phyloP scores from a whole-genome alignment of 1,284 basidiomycete genomes.

The Lentinus polychrous region DNA sequence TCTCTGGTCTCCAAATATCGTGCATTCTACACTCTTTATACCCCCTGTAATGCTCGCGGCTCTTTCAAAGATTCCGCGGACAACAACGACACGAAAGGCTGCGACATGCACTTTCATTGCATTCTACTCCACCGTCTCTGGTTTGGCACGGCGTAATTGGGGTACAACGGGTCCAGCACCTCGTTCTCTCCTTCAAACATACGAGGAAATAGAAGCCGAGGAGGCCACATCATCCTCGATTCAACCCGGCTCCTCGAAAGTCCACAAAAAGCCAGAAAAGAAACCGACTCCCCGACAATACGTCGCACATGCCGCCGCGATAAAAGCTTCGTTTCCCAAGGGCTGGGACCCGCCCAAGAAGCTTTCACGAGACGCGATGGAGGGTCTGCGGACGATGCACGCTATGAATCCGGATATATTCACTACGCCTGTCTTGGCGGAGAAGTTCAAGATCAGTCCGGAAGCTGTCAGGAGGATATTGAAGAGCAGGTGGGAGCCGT shows the following conservation, averaged over 20 bases:
- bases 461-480: constrained; percentile 85
- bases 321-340: constrained; percentile 60
- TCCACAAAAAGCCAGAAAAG: constrained; percentile 8
- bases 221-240: constrained; percentile 8
- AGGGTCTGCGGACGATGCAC: constrained; percentile 72
- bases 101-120: constrained; percentile 15
- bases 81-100: neutral
- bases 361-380: constrained; percentile 88
- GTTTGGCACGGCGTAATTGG: constrained; percentile 33
- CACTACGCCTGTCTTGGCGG: constrained; percentile 64
- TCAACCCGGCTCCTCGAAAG: constrained; percentile 10
- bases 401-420: constrained; percentile 63
- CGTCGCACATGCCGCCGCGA: constrained; percentile 46
- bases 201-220: constrained; percentile 37
- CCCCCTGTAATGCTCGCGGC: too few species aligned
- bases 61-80: too few species aligned
- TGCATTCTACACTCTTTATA: too few species aligned
- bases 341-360: constrained; percentile 87
- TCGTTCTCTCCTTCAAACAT: constrained; percentile 47
- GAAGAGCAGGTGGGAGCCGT: constrained; percentile 74
- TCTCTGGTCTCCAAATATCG: too few species aligned
- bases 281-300: constrained; percentile 31
- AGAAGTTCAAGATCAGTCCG: constrained; percentile 77
- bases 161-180: constrained; percentile 39
- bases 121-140: constrained; percentile 22